Conservation (phyloP, 2,329 filamentous ascomycete genomes). For the Fusarium chuoi region DNA sequence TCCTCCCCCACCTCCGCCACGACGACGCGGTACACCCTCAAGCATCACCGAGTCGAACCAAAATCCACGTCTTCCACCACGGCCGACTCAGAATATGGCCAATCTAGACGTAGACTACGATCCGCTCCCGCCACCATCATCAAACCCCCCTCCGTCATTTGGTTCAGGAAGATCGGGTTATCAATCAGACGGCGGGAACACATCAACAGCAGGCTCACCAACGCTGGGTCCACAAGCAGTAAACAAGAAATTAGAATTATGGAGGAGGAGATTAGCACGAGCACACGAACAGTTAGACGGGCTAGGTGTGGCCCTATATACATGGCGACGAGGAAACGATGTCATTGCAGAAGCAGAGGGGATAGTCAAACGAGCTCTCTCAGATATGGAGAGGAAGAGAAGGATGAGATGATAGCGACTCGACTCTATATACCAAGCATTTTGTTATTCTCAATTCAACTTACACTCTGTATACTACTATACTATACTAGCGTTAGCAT, state of each 20-base stretch:
- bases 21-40: constrained; percentile 56
- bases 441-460: neutral
- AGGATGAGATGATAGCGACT: constrained; percentile 15
- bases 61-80: constrained; percentile 46
- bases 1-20: constrained; percentile 60
- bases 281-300: constrained; percentile 72
- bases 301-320: constrained; percentile 74
- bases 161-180: constrained; percentile 43
- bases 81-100: constrained; percentile 47
- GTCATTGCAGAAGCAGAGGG: constrained; percentile 73
- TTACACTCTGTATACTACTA: constrained; percentile 7
- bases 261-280: constrained; percentile 73
- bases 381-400: constrained; percentile 51
- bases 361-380: constrained; percentile 68
- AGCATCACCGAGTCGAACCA: constrained; percentile 34
- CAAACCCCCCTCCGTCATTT: constrained; percentile 35
- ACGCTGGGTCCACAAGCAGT: constrained; percentile 49
- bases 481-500: constrained; percentile 1
- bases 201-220: constrained; percentile 50
- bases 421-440: constrained; percentile 5
- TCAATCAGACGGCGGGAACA: constrained; percentile 46
- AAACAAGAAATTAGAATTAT: constrained; percentile 78
- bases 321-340: constrained; percentile 78
- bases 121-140: constrained; percentile 49
- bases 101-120: constrained; percentile 58